Conservation (phyloP, 148 eudicot genomes). For the Gaultheria prostrata region DNA sequence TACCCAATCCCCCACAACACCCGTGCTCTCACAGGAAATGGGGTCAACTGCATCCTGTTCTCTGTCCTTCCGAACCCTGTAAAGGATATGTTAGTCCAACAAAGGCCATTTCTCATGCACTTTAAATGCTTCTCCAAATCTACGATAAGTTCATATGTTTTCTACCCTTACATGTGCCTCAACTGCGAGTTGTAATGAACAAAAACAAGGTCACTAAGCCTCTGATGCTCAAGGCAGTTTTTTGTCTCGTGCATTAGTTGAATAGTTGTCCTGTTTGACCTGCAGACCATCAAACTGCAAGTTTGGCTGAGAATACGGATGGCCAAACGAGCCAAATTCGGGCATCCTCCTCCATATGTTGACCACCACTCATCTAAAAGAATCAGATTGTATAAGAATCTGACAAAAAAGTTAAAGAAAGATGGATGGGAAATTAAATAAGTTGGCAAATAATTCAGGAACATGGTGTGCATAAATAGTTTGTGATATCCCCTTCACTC, state of each 20-base stretch:
- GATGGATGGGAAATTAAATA: not conserved
- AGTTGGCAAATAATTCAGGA: not conserved
- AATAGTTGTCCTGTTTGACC: constrained; percentile 40
- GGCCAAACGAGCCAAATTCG: constrained; percentile 78
- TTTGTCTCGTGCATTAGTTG: constrained; percentile 57
- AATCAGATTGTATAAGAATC: constrained; percentile 10
- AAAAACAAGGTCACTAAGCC: constrained; percentile 72
- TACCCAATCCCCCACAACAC: constrained; percentile 60
- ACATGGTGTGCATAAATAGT: not conserved
- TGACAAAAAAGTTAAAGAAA: not conserved
- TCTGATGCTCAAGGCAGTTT: constrained; percentile 76
- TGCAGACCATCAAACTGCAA: constrained; percentile 60
- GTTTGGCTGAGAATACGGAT: constrained; percentile 87
- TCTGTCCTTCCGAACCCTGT: constrained; percentile 50
- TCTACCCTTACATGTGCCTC: constrained; percentile 58
- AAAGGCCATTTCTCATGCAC: not conserved
- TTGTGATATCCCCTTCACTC: not conserved
- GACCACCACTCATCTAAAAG: constrained; percentile 94
- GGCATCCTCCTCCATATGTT: constrained; percentile 86
- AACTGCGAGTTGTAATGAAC: constrained; percentile 73
- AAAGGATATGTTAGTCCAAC: not conserved
- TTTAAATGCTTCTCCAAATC: not conserved
- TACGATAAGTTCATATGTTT: not conserved
- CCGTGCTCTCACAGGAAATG: constrained; percentile 43
- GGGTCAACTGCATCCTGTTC: constrained; percentile 61